Evolutionary conservation across 2,329 filamentous ascomycete genomes (phyloP).

Genomic region (Arthrobotrys megalospora): DNA sequence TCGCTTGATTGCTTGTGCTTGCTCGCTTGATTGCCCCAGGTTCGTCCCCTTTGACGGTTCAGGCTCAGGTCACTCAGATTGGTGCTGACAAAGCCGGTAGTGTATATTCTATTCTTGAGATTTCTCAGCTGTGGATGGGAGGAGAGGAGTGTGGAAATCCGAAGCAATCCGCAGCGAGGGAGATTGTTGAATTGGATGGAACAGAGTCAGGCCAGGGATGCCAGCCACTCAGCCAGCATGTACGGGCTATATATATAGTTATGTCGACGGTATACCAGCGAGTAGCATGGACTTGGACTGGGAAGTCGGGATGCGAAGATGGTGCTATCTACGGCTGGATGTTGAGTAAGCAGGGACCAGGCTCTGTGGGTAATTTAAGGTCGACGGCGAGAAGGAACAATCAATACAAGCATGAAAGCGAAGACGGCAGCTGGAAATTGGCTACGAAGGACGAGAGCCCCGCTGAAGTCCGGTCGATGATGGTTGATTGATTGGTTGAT

Average conservation of each 20-base stretch:
- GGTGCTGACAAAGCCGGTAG: conserved; percentile 41
- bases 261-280: not conserved
- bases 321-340: not conserved
- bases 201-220: not conserved
- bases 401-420: not conserved
- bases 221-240: not conserved
- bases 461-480: conserved; percentile 19
- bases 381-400: conserved; percentile 13
- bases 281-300: not conserved
- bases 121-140: not conserved
- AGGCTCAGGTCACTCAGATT: not conserved
- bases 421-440: not conserved
- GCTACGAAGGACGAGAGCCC: not conserved
- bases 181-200: not conserved
- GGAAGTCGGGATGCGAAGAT: not conserved
- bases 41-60: not conserved
- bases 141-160: not conserved
- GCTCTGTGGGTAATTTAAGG: conserved; percentile 13
- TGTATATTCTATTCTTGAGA: not conserved
- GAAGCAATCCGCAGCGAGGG: conserved; percentile 3
- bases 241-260: conserved; percentile 4
- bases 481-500: not conserved
- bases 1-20: conserved; percentile 31
- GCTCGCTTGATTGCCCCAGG: conserved; percentile 28
- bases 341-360: conserved; percentile 5